Base-by-base conservation (phyloP, 2,329 filamentous ascomycete species). In the Colletotrichum kahawae region DNA sequence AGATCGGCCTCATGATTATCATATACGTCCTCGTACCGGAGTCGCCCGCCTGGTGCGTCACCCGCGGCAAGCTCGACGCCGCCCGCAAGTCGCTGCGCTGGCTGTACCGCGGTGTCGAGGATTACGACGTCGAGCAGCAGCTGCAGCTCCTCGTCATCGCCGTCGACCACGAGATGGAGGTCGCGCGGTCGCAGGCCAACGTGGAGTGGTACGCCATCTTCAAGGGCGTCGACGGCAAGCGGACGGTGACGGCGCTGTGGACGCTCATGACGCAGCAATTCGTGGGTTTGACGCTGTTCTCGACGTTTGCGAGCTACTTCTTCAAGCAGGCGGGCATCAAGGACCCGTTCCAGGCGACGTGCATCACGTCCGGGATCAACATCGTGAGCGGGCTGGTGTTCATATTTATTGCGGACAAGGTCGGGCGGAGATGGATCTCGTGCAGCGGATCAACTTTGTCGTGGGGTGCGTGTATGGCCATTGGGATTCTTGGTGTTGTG, bases 11-110 rank as follows among this genome's bases (percentile, higher is more conserved):
- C 8, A 87, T 86, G 80, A 67, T 81, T 0, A 67, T 84, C 7
- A 84, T 87, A 24, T 87, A 85, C 57, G 13, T 83, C 7, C 69
- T 83, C 16, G 77, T 87, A 5, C 84, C 84, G 2, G 84, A 85
- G 67, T 84, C 84, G 1, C 86, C 86, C 0, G 84, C 83, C 73
- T 87, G 84, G 82, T 82, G 84, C 16, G 80, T 81, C 2, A 80
- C 73, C 7, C 74, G 70, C 7, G 79, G 77, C 4, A 65, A 78
- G n/a, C 56, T 77, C 7, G 78, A 78, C 29, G 54, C 76, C 2
- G 80, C 80, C 27, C 75, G 71, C 27, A 78, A 78, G 64, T 68
- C 77, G 2, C 71, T 77, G 3, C 76, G 68, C 0, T 77, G 68
- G 13, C 77, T 81, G 16, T 77, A 82, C 56, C 72, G 78, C 7